A percentile compares a stretch with the other conserved stretches of the same genome.
phyloP scores from a whole-genome alignment of 1,139 yeast genomes.

The Suhomyces anneliseae region DNA sequence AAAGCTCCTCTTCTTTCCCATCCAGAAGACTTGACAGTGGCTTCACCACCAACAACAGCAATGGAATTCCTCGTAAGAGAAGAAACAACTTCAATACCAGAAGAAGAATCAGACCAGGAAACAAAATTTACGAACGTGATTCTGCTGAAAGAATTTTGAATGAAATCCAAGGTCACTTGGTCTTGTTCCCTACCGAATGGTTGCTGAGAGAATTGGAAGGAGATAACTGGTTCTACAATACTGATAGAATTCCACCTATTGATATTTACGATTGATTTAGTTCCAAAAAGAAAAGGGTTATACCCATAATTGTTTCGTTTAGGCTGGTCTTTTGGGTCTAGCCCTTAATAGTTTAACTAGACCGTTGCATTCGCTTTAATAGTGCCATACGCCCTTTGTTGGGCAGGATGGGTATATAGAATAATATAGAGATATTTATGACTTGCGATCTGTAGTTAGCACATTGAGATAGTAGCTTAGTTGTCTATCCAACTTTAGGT shows the following conservation, averaged over 20 bases:
- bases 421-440: no score
- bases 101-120: conserved; percentile 45
- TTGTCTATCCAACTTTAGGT: no score
- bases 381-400: no score
- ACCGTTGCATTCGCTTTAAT: no score
- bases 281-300: no score
- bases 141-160: conserved; percentile 74
- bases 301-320: background rate
- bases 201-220: conserved; percentile 79
- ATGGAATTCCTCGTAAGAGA: conserved; percentile 10
- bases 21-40: conserved; percentile 3
- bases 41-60: conserved; percentile 1
- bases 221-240: conserved; percentile 92
- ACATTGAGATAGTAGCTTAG: no score
- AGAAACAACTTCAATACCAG: conserved; percentile 39
- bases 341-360: no score
- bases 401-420: no score
- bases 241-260: conserved; percentile 92
- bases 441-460: no score
- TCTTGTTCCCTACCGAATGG: conserved; percentile 91
- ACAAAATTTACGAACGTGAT: conserved; percentile 65
- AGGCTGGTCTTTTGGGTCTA: no score
- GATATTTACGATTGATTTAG: conserved; percentile 74
- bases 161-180: conserved; percentile 86
- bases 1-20: background rate